These are phyloP conservation scores for Alnus glutinosa DNA, from an alignment of 306 rosid genomes.

Conservation along the genomic window DNA sequence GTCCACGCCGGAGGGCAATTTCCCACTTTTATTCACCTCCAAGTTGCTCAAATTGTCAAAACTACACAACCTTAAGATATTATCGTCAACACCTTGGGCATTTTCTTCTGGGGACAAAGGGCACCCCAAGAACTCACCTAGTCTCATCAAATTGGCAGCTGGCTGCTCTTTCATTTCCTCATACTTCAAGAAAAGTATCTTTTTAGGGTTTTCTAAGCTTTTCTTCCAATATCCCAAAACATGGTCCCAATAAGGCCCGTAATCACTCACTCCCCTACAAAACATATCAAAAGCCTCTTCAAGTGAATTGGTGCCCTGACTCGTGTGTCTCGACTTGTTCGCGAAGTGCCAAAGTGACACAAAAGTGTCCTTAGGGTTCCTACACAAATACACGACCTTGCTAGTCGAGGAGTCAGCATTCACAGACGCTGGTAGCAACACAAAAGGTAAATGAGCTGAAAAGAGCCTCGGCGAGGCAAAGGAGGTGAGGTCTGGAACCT, in stretches of 20 bases:
- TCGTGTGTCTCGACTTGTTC: slow-evolving; percentile 16
- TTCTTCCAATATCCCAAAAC: slow-evolving; percentile 31
- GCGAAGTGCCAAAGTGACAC: slow-evolving; percentile 44
- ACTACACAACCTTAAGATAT: slow-evolving; percentile 32
- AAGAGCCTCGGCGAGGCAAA: slow-evolving; percentile 19
- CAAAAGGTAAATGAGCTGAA: background rate
- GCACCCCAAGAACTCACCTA: slow-evolving; percentile 36
- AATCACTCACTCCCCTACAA: slow-evolving; percentile 16
- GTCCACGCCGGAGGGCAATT: slow-evolving; percentile 12
- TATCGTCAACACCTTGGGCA: slow-evolving; percentile 16
- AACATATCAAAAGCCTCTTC: slow-evolving; percentile 30
- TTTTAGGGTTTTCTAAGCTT: slow-evolving; percentile 23
- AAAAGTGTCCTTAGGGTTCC: slow-evolving; percentile 41
- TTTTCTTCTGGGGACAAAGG: slow-evolving; percentile 40
- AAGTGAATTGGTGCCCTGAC: slow-evolving; percentile 4
- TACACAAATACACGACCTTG: slow-evolving; percentile 41
- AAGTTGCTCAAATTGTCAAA: slow-evolving; percentile 38
- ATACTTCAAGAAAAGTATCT: slow-evolving; percentile 22
- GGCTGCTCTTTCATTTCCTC: slow-evolving; percentile 37
- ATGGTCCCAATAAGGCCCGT: slow-evolving; percentile 37
- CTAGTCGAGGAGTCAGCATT: slow-evolving; percentile 9
- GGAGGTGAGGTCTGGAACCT: slow-evolving; percentile 10
- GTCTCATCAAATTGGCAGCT: background rate
- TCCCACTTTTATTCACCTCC: slow-evolving; percentile 43
- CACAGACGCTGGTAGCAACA: slow-evolving; percentile 10